Conservation (phyloP, 2,329 filamentous ascomycete genomes). For the Aureobasidium zeae region DNA sequence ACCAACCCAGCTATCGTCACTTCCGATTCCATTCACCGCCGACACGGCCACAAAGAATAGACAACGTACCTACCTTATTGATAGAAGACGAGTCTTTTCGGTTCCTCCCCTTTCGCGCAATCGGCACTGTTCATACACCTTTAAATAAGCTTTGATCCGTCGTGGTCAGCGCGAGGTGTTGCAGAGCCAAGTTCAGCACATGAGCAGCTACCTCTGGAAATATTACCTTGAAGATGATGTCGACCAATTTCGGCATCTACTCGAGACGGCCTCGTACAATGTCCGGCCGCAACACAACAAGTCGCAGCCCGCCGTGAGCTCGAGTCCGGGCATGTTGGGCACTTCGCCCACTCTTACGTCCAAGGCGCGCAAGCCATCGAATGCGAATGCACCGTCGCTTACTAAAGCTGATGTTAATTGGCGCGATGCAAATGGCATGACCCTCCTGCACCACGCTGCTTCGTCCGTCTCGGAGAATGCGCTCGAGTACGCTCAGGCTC, state of each 20-base stretch:
- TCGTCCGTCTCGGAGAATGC: constrained; percentile 64
- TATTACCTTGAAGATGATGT: constrained; percentile 96
- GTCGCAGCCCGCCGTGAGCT: constrained; percentile 24
- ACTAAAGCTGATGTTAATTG: constrained; percentile 68
- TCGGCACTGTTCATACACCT: constrained; percentile 51
- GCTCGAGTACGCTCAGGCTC: constrained; percentile 62
- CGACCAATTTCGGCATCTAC: constrained; percentile 81
- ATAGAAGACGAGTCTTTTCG: not conserved
- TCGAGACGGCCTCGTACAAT: constrained; percentile 60
- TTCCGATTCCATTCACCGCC: not conserved
- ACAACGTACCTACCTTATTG: too few species aligned
- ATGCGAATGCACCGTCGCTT: constrained; percentile 36
- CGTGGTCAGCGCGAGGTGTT: constrained; percentile 81
- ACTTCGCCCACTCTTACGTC: constrained; percentile 35
- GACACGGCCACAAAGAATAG: too few species aligned
- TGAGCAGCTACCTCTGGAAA: constrained; percentile 97
- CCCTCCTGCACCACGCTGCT: constrained; percentile 73
- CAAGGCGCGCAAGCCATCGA: constrained; percentile 28
- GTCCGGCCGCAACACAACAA: constrained; percentile 29
- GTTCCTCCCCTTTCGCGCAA: constrained; percentile 23
- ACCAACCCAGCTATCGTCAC: not conserved
- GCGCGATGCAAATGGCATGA: constrained; percentile 72
- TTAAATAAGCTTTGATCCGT: constrained; percentile 85
- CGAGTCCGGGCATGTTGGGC: constrained; percentile 38
- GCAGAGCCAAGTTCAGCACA: constrained; percentile 50